A percentile compares a stretch with the other conserved stretches of the same genome.
Conservation (phyloP, 2,329 filamentous ascomycete genomes). For the Lecanicillium sp. region DNA sequence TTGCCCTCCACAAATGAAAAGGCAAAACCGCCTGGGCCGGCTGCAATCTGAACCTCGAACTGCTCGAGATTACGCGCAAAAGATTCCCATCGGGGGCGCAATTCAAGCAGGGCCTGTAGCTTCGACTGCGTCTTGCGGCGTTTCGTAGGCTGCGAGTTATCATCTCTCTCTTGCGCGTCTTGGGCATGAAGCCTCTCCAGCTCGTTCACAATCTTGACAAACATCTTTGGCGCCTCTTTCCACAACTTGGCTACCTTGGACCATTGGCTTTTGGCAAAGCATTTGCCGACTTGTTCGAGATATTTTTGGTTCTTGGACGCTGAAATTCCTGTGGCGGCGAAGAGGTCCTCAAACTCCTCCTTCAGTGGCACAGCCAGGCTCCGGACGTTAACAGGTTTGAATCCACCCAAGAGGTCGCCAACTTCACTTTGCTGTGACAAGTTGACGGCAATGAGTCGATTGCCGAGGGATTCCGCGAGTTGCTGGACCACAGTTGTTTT, state of each 20-base stretch:
- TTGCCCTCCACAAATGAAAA: constrained; percentile 97
- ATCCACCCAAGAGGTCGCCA: constrained; percentile 90
- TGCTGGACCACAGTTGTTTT: constrained; percentile 97
- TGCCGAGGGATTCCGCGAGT: constrained; percentile 73
- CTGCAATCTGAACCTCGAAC: constrained; percentile 72
- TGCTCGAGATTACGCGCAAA: constrained; percentile 70
- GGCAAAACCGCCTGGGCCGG: constrained; percentile 69
- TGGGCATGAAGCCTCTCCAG: constrained; percentile 37
- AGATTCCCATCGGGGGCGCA: constrained; percentile 66
- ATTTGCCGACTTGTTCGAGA: constrained; percentile 71
- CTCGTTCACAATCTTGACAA: constrained; percentile 59
- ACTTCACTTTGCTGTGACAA: constrained; percentile 96
- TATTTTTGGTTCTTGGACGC: constrained; percentile 82
- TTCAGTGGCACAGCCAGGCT: constrained; percentile 83
- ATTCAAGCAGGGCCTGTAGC: constrained; percentile 51
- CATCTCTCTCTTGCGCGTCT: constrained; percentile 25
- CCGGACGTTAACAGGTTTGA: constrained; percentile 89
- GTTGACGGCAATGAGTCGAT: constrained; percentile 88
- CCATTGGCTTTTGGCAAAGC: constrained; percentile 79
- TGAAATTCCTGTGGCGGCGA: constrained; percentile 78
- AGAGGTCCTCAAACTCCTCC: constrained; percentile 88
- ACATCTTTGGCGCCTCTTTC: constrained; percentile 84
- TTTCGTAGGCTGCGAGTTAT: constrained; percentile 58
- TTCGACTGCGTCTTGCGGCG: constrained; percentile 58
- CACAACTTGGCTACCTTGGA: constrained; percentile 76